phyloP scores from a whole-genome alignment of 345 rosid genomes.

The Combretum micranthum region DNA sequence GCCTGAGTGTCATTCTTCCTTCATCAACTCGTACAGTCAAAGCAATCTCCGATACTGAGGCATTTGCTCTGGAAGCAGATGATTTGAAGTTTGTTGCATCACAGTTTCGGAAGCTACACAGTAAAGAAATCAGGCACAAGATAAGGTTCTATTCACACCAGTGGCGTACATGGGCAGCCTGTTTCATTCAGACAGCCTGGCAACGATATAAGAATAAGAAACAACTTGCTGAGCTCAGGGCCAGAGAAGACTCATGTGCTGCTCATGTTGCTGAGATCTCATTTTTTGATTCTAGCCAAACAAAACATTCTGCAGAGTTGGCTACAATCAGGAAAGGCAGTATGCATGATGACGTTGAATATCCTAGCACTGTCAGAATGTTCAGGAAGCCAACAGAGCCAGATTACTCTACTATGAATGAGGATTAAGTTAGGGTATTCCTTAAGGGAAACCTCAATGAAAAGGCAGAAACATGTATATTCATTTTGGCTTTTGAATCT shows the following conservation, averaged over 20 bases:
- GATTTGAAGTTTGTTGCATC: slow-evolving; percentile 26
- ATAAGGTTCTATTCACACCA: slow-evolving; percentile 24
- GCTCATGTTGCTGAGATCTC: not conserved
- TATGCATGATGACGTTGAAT: slow-evolving; percentile 11
- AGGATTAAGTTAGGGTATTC: not conserved
- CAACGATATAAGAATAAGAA: slow-evolving; percentile 9
- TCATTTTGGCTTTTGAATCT: too few relatives aligned
- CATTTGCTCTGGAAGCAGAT: slow-evolving; percentile 18
- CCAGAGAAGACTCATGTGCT: slow-evolving; percentile 3
- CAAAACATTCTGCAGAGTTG: not conserved
- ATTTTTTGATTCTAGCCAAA: not conserved
- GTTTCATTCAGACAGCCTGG: slow-evolving; percentile 29
- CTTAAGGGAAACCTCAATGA: too few relatives aligned
- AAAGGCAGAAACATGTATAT: too few relatives aligned
- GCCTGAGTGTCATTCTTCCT: slow-evolving; percentile 15
- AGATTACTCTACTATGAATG: slow-evolving; percentile 15
- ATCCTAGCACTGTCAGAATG: slow-evolving; percentile 10
- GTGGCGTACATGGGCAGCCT: slow-evolving; percentile 27
- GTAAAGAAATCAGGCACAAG: slow-evolving; percentile 18
- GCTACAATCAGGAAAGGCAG: slow-evolving; percentile 19
- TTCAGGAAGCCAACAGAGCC: slow-evolving; percentile 34
- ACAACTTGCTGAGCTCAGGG: slow-evolving; percentile 7
- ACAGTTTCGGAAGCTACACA: slow-evolving; percentile 25
- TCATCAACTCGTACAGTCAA: slow-evolving; percentile 25
- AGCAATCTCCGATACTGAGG: slow-evolving; percentile 25